Evolutionary conservation across 192 early-diverging fungal genomes (phyloP), one percentile per base, ranked within the genome.

Genomic region (Coemansia sp.): DNA sequence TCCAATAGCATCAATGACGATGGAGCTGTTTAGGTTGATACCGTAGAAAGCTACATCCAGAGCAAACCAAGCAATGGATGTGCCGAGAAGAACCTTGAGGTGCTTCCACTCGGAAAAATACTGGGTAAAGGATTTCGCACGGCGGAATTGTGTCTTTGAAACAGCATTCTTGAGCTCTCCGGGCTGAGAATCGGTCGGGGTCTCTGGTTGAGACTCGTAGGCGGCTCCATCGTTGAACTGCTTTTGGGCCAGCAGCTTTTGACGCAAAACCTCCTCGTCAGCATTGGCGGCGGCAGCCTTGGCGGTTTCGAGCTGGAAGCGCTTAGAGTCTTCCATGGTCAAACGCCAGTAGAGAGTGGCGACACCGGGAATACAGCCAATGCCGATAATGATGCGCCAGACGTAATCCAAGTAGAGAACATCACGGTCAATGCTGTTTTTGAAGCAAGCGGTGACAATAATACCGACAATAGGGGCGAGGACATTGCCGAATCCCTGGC

Each of bases 301-400:
- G 45, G 60, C 66, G 2, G 51, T 60, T 42, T 65, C 64, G 38
- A 74, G 20, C 51, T 74, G 60, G 46, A 52, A 97, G 59, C 94
- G 88, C 32, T 92, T 92, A 24, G 94, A 92, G 72, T 97, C 94
- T 52, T 92, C 89, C 70, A 94, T 92, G 48, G 90, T 93, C 35
- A 92, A 53, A 41, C 91, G 89, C 80, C 84, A 95, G 79, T 95
- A 98, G 41, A 98, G 80, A 14, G 95, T 87, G 39, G 75, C 63
- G 2, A 94, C 44, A 30, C 81, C 88, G 5, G 95, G 95, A 29
- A 98, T 56, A 47, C 83, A 83, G 51, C 93, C 92, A 54, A 93
- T 72, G 50, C 88, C 91, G 35, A 93, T 77, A 42, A 90, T 78
- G 48, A 94, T 81, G 39, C 95, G 86, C 95, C 95, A 97, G 17